Base-by-base conservation (phyloP, 2,329 filamentous ascomycete genomes). In the Fusarium dimerum region DNA sequence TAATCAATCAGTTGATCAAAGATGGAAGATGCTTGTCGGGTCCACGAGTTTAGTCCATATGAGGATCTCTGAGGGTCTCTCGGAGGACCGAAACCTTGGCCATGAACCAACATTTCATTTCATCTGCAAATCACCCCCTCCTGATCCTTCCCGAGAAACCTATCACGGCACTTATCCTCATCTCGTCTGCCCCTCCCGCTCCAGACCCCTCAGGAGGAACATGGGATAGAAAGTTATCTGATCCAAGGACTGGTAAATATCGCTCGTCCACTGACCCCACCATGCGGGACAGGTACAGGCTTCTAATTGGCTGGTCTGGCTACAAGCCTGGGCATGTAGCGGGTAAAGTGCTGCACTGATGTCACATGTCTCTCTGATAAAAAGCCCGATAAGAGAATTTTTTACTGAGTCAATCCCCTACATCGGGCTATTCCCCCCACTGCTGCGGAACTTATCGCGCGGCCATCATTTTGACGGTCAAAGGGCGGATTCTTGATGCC, bases 1-100 rank as follows among this genome's bases (percentile, higher is more conserved):
- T 65, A 64, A 65, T 65, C 63, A 65, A 65, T 65, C 63, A 63
- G 55, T 63, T 29, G 63, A 65, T 64, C 62, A 61, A 60, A 12
- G 40, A 13, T 56, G 56, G 60, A 65, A 48, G 51, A 45, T 51
- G 54, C 62, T 63, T 62, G 20, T 26, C 20, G 20, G 54, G 30
- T 29, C 16, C 11, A 41, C 50, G 47, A 36, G 13, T 36, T 11
- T 36, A 36, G 13, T 15, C 32, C 13, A 12, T 36, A 12, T 15
- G 13, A 36, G 32, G 32, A 36, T 36, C 32, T 36, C 13, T 36
- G 20, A 36, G 32, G 32, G 32, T 12, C 32, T 36, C 13, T 36
- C 13, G 13, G 32, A 15, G 13, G 10, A 15, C 13, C 13, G 32
- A 36, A 36, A 15, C 32, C 32, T 36, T 15, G 32, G 32, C 32